Evolutionary conservation across 345 rosid species (phyloP).

Genomic region (Corymbia maculata): DNA sequence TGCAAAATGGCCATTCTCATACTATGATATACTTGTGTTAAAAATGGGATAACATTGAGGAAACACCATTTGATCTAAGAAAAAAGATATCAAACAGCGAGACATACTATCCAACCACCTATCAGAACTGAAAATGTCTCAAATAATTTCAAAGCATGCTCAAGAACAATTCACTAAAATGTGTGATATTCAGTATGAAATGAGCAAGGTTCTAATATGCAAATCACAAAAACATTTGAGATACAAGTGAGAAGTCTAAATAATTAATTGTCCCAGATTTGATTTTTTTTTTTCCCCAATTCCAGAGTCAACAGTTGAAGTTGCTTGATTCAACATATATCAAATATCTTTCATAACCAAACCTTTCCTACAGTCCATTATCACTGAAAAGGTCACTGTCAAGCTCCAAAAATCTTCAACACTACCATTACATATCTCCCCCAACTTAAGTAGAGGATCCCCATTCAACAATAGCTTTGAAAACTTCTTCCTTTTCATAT

Average conservation of each 20-base stretch:
- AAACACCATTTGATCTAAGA: not conserved
- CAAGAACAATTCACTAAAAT: not conserved
- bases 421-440: not conserved
- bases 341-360: not conserved
- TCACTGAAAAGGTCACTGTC: not conserved
- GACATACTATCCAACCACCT: not conserved
- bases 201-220: not conserved
- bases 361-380: not conserved
- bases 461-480: not conserved
- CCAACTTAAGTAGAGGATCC: not conserved
- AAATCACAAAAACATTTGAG: not conserved
- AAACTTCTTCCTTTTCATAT: not conserved
- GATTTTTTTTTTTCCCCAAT: not conserved
- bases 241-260: not conserved
- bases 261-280: not conserved
- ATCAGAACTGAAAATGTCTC: not conserved
- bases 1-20: not conserved
- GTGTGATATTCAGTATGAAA: not conserved
- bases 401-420: not conserved
- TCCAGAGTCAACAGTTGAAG: not conserved
- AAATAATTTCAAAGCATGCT: not conserved
- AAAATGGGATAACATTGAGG: not conserved
- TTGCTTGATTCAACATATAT: not conserved
- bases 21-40: not conserved
- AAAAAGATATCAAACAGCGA: not conserved